phyloP scores from a whole-genome alignment of 257 asterid species.

The Leonotis leonurus region DNA sequence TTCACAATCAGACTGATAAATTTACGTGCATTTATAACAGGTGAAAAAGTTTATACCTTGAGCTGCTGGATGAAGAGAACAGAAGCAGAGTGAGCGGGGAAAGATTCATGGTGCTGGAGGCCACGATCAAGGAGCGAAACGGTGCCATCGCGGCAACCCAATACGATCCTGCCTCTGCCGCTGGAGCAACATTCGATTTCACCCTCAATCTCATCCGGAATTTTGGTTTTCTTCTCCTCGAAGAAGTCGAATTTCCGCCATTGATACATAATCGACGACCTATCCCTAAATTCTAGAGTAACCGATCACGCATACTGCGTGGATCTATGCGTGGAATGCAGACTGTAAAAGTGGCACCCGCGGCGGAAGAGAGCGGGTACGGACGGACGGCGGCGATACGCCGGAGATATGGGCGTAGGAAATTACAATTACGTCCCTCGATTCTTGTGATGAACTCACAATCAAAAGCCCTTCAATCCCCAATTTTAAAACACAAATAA shows the following conservation, averaged over 20 bases:
- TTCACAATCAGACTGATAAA: background rate
- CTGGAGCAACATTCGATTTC: constrained; percentile 70
- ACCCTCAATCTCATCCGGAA: constrained; percentile 56
- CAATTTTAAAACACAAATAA: background rate
- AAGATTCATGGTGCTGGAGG: constrained; percentile 64
- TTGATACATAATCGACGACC: constrained; percentile 52
- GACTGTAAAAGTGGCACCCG: background rate
- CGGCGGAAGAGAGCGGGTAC: background rate
- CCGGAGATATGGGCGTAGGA: constrained; percentile 8
- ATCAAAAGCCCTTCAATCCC: background rate
- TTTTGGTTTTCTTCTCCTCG: constrained; percentile 65
- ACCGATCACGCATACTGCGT: background rate
- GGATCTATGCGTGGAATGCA: constrained; percentile 6
- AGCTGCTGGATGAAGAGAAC: constrained; percentile 90
- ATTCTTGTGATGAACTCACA: background rate
- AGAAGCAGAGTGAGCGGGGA: constrained; percentile 79
- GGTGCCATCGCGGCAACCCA: constrained; percentile 68
- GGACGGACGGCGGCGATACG: background rate
- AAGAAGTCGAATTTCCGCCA: constrained; percentile 97
- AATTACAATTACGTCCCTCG: background rate
- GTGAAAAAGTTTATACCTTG: constrained; percentile 36
- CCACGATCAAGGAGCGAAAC: constrained; percentile 78
- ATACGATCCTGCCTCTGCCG: constrained; percentile 72
- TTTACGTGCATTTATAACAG: background rate
- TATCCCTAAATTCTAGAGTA: background rate